Evolutionary conservation across 257 asterid species (phyloP).

Genomic region (Thymus quinquecostatus): DNA sequence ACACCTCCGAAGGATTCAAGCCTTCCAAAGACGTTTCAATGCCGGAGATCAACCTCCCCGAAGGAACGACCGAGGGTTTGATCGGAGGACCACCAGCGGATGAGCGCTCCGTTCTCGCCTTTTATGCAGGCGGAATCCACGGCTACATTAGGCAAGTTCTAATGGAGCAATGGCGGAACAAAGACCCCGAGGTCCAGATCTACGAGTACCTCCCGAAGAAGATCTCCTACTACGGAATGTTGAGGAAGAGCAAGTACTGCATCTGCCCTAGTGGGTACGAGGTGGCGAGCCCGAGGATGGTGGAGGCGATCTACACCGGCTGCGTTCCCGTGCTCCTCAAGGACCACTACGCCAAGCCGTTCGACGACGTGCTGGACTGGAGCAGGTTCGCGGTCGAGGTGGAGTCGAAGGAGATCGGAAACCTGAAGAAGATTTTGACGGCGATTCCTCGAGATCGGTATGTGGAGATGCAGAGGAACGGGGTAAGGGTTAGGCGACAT

Average conservation of each 20-base stretch:
- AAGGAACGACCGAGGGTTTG: conserved; percentile 54
- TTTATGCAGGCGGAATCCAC: conserved; percentile 61
- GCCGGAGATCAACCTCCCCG: conserved; percentile 64
- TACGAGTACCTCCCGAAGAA: conserved; percentile 51
- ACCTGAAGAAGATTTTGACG: conserved; percentile 54
- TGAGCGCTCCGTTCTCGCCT: conserved; percentile 44
- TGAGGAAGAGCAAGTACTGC: conserved; percentile 62
- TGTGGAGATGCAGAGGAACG: conserved; percentile 49
- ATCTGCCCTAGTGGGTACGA: conserved; percentile 69
- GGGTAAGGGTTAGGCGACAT: conserved; percentile 48
- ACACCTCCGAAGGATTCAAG: conserved; percentile 65
- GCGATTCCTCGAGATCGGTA: conserved; percentile 38
- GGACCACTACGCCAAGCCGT: conserved; percentile 56
- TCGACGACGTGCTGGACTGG: conserved; percentile 61
- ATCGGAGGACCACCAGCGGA: conserved; percentile 55
- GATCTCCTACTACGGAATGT: conserved; percentile 53
- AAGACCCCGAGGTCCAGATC: conserved; percentile 45
- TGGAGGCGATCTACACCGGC: conserved; percentile 63
- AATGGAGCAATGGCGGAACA: conserved; percentile 54
- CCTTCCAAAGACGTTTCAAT: conserved; percentile 52
- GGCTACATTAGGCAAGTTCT: conserved; percentile 55
- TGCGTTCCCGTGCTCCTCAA: conserved; percentile 62
- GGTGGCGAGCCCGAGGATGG: conserved; percentile 74
- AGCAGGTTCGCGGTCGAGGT: conserved; percentile 46
- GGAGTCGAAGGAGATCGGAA: conserved; percentile 35